phyloP scores from a whole-genome alignment of 805 yeast species.

The Schwanniomyces pseudopolymorphus region DNA sequence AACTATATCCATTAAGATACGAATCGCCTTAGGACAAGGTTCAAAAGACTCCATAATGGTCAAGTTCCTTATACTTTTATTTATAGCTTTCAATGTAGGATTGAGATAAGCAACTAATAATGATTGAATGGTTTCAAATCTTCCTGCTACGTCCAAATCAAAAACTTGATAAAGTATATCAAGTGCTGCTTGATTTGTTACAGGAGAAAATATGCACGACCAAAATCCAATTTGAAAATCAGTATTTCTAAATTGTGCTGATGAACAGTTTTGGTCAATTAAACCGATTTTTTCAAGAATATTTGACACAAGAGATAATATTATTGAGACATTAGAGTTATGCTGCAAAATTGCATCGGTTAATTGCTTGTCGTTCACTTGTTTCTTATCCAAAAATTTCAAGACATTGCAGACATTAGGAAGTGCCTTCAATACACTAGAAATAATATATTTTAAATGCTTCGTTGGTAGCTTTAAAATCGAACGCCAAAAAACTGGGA shows the following conservation, averaged over 20 bases:
- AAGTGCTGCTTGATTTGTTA: conserved; percentile 66
- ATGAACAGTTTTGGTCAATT: conserved; percentile 25
- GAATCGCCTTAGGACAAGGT: conserved; percentile 73
- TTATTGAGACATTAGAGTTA: conserved; percentile 24
- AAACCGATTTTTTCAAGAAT: conserved; percentile 34
- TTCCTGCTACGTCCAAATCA: conserved; percentile 62
- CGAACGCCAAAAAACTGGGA: conserved; percentile 30
- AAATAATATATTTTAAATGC: conserved; percentile 10
- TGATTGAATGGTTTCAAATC: conserved; percentile 70
- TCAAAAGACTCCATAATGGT: conserved; percentile 54
- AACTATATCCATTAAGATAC: conserved; percentile 72
- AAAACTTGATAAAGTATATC: conserved; percentile 72
- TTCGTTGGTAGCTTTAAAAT: conserved; percentile 14
- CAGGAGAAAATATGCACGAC: conserved; percentile 70
- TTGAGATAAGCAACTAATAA: conserved; percentile 45
- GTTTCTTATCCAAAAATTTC: conserved; percentile 24
- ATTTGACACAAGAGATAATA: conserved; percentile 18
- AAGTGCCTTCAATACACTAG: conserved; percentile 15
- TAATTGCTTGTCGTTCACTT: conserved; percentile 15
- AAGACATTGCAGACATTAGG: conserved; percentile 15
- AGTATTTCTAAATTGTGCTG: conserved; percentile 19
- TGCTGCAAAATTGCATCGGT: conserved; percentile 28
- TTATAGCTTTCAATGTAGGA: conserved; percentile 50
- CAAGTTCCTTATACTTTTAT: conserved; percentile 44
- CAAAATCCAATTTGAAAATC: conserved; percentile 62